Evolutionary conservation across 345 rosid species (phyloP).

Genomic region (Mallotus nudiflorus): DNA sequence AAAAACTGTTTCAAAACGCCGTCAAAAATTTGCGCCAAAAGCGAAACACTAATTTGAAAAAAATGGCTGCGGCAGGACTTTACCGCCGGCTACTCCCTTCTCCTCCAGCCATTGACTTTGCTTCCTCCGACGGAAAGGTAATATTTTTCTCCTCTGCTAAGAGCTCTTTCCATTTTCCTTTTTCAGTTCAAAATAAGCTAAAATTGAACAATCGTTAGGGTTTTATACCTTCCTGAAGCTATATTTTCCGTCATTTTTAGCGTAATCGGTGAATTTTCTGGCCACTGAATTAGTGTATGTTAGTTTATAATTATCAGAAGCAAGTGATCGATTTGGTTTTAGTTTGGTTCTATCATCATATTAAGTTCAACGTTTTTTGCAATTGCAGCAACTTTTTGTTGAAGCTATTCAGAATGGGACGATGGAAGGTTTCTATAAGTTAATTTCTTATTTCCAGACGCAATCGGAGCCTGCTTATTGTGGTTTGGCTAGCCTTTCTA

Average conservation of each 20-base stretch:
- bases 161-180: too few relatives aligned
- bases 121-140: slow-evolving; percentile 37
- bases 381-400: slow-evolving; percentile 64
- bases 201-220: too few relatives aligned
- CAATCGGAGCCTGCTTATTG: slow-evolving; percentile 94
- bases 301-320: background rate
- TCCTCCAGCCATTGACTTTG: slow-evolving; percentile 33
- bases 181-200: too few relatives aligned
- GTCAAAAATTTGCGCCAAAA: too few relatives aligned
- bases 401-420: slow-evolving; percentile 88
- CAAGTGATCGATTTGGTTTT: background rate
- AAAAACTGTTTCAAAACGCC: too few relatives aligned
- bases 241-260: too few relatives aligned
- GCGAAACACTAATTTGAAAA: too few relatives aligned
- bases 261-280: too few relatives aligned
- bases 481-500: slow-evolving; percentile 83
- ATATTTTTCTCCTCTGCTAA: too few relatives aligned
- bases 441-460: slow-evolving; percentile 83
- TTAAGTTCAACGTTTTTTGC: background rate
- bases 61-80: slow-evolving; percentile 31
- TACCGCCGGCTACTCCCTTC: slow-evolving; percentile 33
- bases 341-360: background rate
- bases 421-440: slow-evolving; percentile 84
- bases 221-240: too few relatives aligned
- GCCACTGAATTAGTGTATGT: too few relatives aligned